Conservation (phyloP, 2,329 filamentous ascomycete species). For the Alternaria alternata region DNA sequence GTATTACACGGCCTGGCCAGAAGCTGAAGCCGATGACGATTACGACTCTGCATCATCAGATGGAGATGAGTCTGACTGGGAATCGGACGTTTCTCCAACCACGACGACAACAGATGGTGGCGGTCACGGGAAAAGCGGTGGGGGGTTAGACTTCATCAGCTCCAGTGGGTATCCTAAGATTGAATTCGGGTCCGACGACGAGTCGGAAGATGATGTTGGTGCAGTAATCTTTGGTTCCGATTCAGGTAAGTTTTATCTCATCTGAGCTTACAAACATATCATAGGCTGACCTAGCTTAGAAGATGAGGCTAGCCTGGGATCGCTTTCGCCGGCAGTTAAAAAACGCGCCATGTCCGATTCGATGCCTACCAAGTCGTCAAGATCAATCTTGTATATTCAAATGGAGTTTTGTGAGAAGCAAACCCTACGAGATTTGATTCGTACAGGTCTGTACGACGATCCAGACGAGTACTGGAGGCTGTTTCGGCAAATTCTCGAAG, state of each 20-base stretch:
- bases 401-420: constrained; percentile 99
- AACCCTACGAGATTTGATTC: constrained; percentile 88
- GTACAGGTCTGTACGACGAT: constrained; percentile 75
- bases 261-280: too few relatives aligned
- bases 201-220: constrained; percentile 50
- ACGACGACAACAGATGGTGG: constrained; percentile 48
- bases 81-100: constrained; percentile 37
- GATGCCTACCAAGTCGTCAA: constrained; percentile 60
- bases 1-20: constrained; percentile 96
- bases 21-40: constrained; percentile 63
- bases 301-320: constrained; percentile 50
- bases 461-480: constrained; percentile 85
- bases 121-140: constrained; percentile 76
- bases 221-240: constrained; percentile 51
- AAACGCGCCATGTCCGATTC: constrained; percentile 57
- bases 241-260: constrained; percentile 34
- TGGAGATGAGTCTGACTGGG: constrained; percentile 35
- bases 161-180: constrained; percentile 80
- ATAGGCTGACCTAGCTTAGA: constrained; percentile 44
- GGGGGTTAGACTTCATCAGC: constrained; percentile 87
- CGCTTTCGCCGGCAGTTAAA: constrained; percentile 46
- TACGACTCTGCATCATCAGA: constrained; percentile 38
- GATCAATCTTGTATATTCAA: constrained; percentile 89
- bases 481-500: constrained; percentile 90
- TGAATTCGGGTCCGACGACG: constrained; percentile 74